Evolutionary conservation across 139 green algal genomes (phyloP), one percentile per base, ranked within the genome.

Genomic region (Choricystis sp.): DNA sequence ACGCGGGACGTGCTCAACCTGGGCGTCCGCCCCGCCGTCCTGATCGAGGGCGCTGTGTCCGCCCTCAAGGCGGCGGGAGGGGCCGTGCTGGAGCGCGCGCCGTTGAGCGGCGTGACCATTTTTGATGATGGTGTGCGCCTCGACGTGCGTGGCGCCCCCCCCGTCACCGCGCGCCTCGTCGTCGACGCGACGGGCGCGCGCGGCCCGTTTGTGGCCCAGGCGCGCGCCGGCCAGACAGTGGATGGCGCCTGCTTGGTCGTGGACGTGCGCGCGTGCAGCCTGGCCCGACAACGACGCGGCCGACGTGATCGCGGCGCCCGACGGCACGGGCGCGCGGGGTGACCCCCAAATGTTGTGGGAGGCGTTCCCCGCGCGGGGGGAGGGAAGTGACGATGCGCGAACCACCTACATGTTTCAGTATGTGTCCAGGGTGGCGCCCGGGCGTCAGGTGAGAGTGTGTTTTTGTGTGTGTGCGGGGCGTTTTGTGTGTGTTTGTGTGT

Each of bases 331-430:
- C n/a, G n/a, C 23, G 4, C 61, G 31, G 4, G 1, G 16, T 16
- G 3, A 72, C 3, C 27, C 84, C 49, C 88, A 95, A 73, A 82
- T 78, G 67, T 96, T 93, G 66, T 94, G 88, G 89, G 89, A 96
- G 76, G 86, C 86, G 0, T 97, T 96, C 64, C 86, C 89, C 26
- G 83, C 87, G 5, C 78, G 75, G 62, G 80, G 69, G 24, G 85
- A 83, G 9, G 69, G 78, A 2, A 74, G 57, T 3, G 85, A 96
- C 76, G n/a, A n/a, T n/a, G n/a, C n/a, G n/a, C 80, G 92, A 23
- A 99, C 93, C 4, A 97, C 90, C 24, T 99, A 99, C 81, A 85
- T 99, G 81, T 98, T 98, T 76, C 82, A 83, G 0, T 98, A 98
- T 72, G 63, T 94, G 28, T 86, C n/a, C n/a, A n/a, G n/a, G n/a